Base-by-base conservation (phyloP, 2,329 filamentous ascomycete genomes). In the Aspergillus sojae region DNA sequence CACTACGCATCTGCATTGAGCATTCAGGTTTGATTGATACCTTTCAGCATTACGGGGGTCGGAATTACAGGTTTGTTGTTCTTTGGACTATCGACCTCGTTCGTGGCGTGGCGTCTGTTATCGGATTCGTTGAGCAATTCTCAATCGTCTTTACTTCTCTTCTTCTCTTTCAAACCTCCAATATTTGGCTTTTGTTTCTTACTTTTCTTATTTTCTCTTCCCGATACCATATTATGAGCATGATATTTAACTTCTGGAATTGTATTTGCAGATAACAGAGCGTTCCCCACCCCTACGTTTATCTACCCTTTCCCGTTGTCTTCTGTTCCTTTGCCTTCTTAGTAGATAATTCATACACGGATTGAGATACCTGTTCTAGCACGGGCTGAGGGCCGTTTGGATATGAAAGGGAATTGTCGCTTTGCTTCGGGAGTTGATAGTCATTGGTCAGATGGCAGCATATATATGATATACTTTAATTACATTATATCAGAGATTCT, bases 221-320 rank as follows among this genome's bases (percentile, higher is more conserved):
- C 67, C 71, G 72, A 75, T 75, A 75, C 72, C 73, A 75, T 70
- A 68, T 70, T 72, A 74, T 64, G 71, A 75, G 71, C 72, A 69
- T 59, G 64, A 72, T 61, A 59, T 64, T 65, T 71, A 67, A 59
- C 64, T 70, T 70, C 70, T 74, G 62, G 69, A 67, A 67, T 67
- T 74, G 69, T 73, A 73, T 71, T 72, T 74, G 66, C 70, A 68
- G 64, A 72, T 67, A 68, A 68, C 62, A 65, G 56, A 66, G 67
- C 53, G 41, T 53, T 65, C 58, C 21, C 23, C 45, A 26, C 48
- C 57, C 63, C 48, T 28, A 56, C 45, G 23, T 61, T 36, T 46
- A n/a, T 57, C 36, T 50, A 43, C 30, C 12, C 58, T 34, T 16
- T 60, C n/a, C 52, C 23, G 46, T 28, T 58, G 30, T 55, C 23